Conservation (phyloP, 495 filamentous ascomycete genomes). For the Bacidia gigantensis region DNA sequence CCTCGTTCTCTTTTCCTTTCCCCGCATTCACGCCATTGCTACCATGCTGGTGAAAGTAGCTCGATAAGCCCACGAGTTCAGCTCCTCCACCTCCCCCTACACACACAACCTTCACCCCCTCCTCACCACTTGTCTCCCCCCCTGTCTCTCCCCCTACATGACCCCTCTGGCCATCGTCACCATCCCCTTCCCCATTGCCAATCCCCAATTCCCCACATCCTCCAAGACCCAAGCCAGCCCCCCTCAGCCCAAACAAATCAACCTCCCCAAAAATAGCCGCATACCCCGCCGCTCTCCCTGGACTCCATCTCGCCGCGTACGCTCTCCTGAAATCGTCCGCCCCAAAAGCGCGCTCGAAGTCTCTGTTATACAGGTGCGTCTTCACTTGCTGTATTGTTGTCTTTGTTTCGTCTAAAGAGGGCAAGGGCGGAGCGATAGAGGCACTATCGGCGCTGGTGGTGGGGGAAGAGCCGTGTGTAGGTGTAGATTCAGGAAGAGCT, state of each 20-base stretch:
- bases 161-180: background rate
- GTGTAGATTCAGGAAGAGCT: too few relatives aligned
- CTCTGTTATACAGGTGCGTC: conserved; percentile 64
- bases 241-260: conserved; percentile 21
- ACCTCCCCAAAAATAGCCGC: conserved; percentile 44
- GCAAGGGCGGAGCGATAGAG: conserved; percentile 9
- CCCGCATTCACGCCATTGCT: conserved; percentile 10
- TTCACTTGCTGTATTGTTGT: conserved; percentile 66
- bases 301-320: conserved; percentile 81
- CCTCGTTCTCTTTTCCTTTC: conserved; percentile 3
- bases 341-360: conserved; percentile 72
- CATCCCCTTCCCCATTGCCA: background rate
- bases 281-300: conserved; percentile 70
- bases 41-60: background rate
- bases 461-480: too few relatives aligned
- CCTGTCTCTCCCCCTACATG: background rate
- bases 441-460: too few relatives aligned
- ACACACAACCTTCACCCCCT: conserved; percentile 34
- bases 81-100: conserved; percentile 81
- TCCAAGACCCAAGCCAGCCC: background rate
- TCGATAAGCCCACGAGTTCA: conserved; percentile 66
- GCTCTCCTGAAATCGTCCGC: conserved; percentile 50
- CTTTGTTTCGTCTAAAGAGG: conserved; percentile 27
- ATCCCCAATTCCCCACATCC: background rate
- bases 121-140: background rate